Evolutionary conservation across 257 asterid species (phyloP), one percentile per base, ranked within the genome.

Genomic region (Capsicum pubescens): DNA sequence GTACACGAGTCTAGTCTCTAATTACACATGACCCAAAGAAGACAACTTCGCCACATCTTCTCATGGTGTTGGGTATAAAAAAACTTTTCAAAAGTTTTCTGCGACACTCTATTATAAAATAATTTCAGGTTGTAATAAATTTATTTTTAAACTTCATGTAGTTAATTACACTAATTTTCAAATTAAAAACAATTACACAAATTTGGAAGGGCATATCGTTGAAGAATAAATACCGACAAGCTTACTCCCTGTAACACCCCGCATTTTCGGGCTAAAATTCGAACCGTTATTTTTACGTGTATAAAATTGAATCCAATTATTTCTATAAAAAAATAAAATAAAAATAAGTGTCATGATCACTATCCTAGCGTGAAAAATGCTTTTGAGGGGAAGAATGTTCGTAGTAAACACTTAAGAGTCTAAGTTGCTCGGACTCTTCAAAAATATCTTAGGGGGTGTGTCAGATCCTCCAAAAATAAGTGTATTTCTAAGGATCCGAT

Each of bases 11-110:
- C 48, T 42, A 50, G 50, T 12, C 60, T 74, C 61, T 48, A 48
- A 19, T 21, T 50, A 76, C 63, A 21, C 44, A 52, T 76, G 14
- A 52, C 19, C 46, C 44, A 76, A 52, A 76, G 50, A 76, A 76
- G 64, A 52, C 81, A 76, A 54, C 48, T 76, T 54, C 9, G 26
- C 26, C 81, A 26, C 26, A 76, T 76, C 64, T 50, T 50, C 81
- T 8, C 64, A 76, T 76, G 26, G 64, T 21, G 26, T 55, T 26
- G 21, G 50, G 64, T 12, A 8, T 26, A 0, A 54, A 26, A 74
- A 16, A 10, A 8, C 19, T 3, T 52, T 48, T 26, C n/a, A 3
- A 12, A 54, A 15, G 26, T 54, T 54, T 77, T 26, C 8, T 57
- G 59, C 5, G 9, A 50, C 21, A 77, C 63, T 77, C 6, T 0